A percentile compares a stretch with the other conserved stretches of the same genome.
These are phyloP conservation scores for Myochromella boudieri DNA, from an alignment of 768 basidiomycete genomes.

Conservation along the genomic window DNA sequence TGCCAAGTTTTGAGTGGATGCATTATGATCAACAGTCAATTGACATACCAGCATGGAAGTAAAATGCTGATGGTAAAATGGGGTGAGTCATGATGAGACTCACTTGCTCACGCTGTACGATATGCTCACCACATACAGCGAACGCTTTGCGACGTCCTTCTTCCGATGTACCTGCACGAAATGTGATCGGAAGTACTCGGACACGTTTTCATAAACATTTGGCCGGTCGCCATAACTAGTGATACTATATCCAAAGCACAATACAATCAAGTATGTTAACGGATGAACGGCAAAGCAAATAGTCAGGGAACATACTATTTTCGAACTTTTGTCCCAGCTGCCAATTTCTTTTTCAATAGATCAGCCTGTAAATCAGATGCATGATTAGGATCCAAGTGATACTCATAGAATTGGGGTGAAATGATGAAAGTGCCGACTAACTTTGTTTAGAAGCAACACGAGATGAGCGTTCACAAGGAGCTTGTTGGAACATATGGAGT, in stretches of 20 bases:
- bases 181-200: slow-evolving; percentile 83
- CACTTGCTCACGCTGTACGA: slow-evolving; percentile 11
- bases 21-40: background rate
- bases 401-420: background rate
- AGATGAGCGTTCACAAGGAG: slow-evolving; percentile 72
- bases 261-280: slow-evolving; percentile 2
- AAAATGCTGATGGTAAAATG: slow-evolving; percentile 48
- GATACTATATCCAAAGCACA: slow-evolving; percentile 44
- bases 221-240: slow-evolving; percentile 74
- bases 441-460: slow-evolving; percentile 80
- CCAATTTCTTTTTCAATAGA: slow-evolving; percentile 69
- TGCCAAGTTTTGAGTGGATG: slow-evolving; percentile 21
- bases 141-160: slow-evolving; percentile 58
- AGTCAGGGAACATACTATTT: slow-evolving; percentile 61
- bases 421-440: slow-evolving; percentile 25
- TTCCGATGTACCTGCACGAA: slow-evolving; percentile 74
- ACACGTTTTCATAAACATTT: slow-evolving; percentile 68
- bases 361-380: slow-evolving; percentile 50
- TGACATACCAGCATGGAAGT: slow-evolving; percentile 62
- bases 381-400: slow-evolving; percentile 1
- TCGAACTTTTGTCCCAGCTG: slow-evolving; percentile 63
- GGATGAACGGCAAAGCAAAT: background rate
- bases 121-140: slow-evolving; percentile 61
- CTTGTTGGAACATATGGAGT: slow-evolving; percentile 71
- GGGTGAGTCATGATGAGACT: background rate